These are phyloP conservation scores for Alternaria alternata DNA, from an alignment of 2,329 filamentous ascomycete genomes.

Conservation along the genomic window DNA sequence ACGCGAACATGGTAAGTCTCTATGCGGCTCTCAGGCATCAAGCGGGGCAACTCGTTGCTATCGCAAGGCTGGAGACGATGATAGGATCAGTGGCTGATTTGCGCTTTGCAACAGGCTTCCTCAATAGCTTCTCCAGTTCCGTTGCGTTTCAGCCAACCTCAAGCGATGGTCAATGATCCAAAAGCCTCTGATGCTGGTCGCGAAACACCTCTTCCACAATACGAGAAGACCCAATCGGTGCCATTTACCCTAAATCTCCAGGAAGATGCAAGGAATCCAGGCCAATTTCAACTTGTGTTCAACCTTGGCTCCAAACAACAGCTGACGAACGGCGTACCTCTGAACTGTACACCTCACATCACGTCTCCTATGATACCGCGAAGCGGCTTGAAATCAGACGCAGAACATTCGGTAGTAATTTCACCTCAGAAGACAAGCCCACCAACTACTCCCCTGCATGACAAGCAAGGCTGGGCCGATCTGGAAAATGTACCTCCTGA, in stretches of 20 bases:
- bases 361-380: constrained; percentile 24
- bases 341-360: constrained; percentile 16
- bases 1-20: constrained; percentile 31
- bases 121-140: constrained; percentile 33
- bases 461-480: constrained; percentile 41
- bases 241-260: constrained; percentile 43
- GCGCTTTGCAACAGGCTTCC: constrained; percentile 25
- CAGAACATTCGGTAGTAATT: constrained; percentile 26
- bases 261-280: constrained; percentile 40
- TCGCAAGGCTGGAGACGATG: constrained; percentile 15
- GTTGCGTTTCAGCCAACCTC: constrained; percentile 17
- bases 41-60: not conserved
- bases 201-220: constrained; percentile 38
- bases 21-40: not conserved
- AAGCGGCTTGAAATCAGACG: constrained; percentile 25
- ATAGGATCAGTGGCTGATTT: constrained; percentile 14
- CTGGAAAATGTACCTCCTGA: constrained; percentile 39
- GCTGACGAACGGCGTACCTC: constrained; percentile 4
- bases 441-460: constrained; percentile 33
- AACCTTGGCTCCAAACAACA: constrained; percentile 34
- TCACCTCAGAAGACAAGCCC: constrained; percentile 35
- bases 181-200: constrained; percentile 28
- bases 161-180: constrained; percentile 20
- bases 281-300: constrained; percentile 44
- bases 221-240: constrained; percentile 37